Evolutionary conservation across 169 alveolate genomes (phyloP), one percentile per base, ranked within the genome.

Genomic region (Pseudocohnilembus persalinus): DNA sequence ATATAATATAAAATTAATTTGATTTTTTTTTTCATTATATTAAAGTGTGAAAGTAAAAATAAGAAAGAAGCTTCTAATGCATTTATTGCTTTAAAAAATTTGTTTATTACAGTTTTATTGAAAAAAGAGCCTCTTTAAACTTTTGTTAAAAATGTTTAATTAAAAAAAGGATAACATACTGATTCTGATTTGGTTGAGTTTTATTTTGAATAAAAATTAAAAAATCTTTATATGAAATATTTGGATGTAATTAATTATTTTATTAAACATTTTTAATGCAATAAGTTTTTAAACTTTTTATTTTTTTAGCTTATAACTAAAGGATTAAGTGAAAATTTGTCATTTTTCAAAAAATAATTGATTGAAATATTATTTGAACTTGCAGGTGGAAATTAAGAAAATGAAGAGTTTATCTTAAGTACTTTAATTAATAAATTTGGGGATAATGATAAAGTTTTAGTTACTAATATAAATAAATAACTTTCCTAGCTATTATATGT

Each of bases 341-440:
- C 30, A 31, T 78, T 78, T 35, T 78, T 34, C 75, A 78, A 72
- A 78, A 78, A 78, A 49, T 64, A 64, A 32, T n/a, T 78, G 73
- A 1, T 78, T 0, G 30, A 32, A 64, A 6, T 34, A 28, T n/a
- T 78, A 16, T 15, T 78, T 32, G 83, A 78, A 32, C 0, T 78
- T 32, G 32, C 28, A 24, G n/a, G 29, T 0, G 27, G 31, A 16
- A 78, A 72, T 34, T 1, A 27, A 35, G 83, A 78, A 78, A 32
- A 64, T 28, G 35, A 78, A 78, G 83, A 78, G 83, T n/a, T 64
- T 27, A 49, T 78, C 28, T 30, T 78, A n/a, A 72, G 75, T 35
- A 31, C 83, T 35, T 32, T 90, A 0, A 78, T 90, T 6, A 90
- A 90, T 30, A 90, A 90, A 76, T 75, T 87, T 24, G 94, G 94